Evolutionary conservation across 768 basidiomycete species (phyloP), one percentile per base, ranked within the genome.

Genomic region (Nidularia sp.): DNA sequence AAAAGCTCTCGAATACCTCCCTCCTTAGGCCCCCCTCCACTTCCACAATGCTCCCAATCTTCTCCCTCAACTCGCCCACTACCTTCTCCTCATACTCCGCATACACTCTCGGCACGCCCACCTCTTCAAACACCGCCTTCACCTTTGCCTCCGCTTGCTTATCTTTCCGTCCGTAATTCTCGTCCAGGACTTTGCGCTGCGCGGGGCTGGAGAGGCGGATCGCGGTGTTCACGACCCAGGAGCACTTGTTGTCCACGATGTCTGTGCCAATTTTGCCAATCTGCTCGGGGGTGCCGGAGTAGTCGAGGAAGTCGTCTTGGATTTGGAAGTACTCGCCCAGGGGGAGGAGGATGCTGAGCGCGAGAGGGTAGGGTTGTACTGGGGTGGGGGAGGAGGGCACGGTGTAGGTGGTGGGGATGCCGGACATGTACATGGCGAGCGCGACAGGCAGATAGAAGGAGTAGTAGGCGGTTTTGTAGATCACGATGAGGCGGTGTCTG

Each of bases 371-470:
- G 3, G 87, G 81, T 46, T 77, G 73, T 8, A 76, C 70, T 31
- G 57, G 70, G 57, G 55, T 73, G 53, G 46, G 8, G 3, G 46
- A 43, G 34, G 50, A 41, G 18, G 62, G 55, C 13, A 73, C 58
- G 18, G 58, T 64, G 60, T 82, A 79, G 34, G 72, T 65, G 43
- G 73, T 72, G 9, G 88, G 83, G 49, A 92, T 78, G 47, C 75
- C 73, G 60, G 78, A 80, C 68, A 94, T 75, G 67, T 86, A 81
- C 85, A 98, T 86, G 8, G 93, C 93, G 56, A 94, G 85, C 10
- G 96, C 97, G 57, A 98, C 93, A 45, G 97, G 93, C 57, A 99
- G 91, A 74, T 98, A 97, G 81, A 98, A 98, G 32, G 93, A 97
- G 72, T 98, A 99, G 73, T 81, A 96, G 0, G 96, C 91, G 31